Evolutionary conservation across 1,284 basidiomycete species (phyloP).

Genomic region (Trametes hirsuta): DNA sequence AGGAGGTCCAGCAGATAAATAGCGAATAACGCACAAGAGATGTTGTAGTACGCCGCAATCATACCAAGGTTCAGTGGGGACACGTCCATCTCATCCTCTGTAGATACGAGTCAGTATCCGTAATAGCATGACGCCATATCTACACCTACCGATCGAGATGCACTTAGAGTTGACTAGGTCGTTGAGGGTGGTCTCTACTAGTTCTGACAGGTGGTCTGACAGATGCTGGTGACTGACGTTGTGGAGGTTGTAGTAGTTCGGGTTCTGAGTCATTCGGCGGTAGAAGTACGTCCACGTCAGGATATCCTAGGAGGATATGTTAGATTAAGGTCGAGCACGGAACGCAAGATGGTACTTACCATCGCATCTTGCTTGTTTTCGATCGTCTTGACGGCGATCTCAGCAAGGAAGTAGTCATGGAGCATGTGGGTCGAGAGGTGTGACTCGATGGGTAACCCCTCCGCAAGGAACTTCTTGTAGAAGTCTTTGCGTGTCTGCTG

Average conservation of each 20-base stretch:
- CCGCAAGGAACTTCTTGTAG: slow-evolving; percentile 98
- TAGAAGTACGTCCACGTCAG: slow-evolving; percentile 97
- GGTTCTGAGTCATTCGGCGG: slow-evolving; percentile 93
- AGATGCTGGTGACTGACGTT: slow-evolving; percentile 92
- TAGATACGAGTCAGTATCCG: slow-evolving; percentile 15
- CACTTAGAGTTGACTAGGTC: slow-evolving; percentile 96
- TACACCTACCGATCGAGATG: slow-evolving; percentile 77
- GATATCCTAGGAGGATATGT: slow-evolving; percentile 64
- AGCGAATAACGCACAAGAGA: slow-evolving; percentile 62
- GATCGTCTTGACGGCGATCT: slow-evolving; percentile 98
- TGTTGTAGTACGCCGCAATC: slow-evolving; percentile 95
- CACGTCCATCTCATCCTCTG: slow-evolving; percentile 93
- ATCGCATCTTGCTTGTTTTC: slow-evolving; percentile 98
- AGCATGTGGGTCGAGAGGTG: slow-evolving; percentile 85
- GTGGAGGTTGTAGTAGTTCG: slow-evolving; percentile 94
- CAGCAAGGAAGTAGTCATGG: slow-evolving; percentile 98
- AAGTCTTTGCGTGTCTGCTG: slow-evolving; percentile 97
- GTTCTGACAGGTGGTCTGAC: slow-evolving; percentile 93
- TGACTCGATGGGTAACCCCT: slow-evolving; percentile 97
- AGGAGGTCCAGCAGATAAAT: not conserved
- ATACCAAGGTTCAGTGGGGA: slow-evolving; percentile 92
- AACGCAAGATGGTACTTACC: slow-evolving; percentile 48
- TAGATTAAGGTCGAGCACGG: not conserved
- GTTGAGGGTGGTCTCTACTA: slow-evolving; percentile 91
- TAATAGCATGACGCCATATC: too few relatives aligned